Conservation (phyloP, 306 rosid species). For the Trichosanthes cucumerina region DNA sequence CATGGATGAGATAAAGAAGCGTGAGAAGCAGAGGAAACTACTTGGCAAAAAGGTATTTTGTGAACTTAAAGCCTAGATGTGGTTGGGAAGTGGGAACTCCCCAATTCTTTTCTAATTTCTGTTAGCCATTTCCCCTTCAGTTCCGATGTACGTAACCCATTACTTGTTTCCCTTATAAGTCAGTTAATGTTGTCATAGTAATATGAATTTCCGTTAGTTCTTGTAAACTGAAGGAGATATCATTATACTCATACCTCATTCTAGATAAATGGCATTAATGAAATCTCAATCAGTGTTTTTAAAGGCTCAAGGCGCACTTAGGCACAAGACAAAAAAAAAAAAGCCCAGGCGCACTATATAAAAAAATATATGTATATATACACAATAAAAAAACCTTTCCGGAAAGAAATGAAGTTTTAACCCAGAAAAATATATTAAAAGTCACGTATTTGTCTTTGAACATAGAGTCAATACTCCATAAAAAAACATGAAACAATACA, state of each 20-base stretch:
- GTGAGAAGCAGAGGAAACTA: slow-evolving; percentile 74
- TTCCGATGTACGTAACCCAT: not conserved
- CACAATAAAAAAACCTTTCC: too few species aligned
- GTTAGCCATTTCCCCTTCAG: not conserved
- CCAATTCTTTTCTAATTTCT: not conserved
- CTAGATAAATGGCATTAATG: not conserved
- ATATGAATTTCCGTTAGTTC: not conserved
- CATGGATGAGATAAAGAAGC: slow-evolving; percentile 83
- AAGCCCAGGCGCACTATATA: too few species aligned
- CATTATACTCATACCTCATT: not conserved
- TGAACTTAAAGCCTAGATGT: not conserved
- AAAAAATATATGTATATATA: too few species aligned
- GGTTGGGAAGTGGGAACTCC: not conserved
- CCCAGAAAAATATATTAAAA: too few species aligned
- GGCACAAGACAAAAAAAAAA: too few species aligned
- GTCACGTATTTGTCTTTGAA: too few species aligned
- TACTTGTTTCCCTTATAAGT: not conserved
- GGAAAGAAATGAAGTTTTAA: too few species aligned
- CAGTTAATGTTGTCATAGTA: not conserved
- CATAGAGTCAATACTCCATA: too few species aligned
- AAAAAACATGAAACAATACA: too few species aligned
- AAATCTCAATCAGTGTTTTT: too few species aligned
- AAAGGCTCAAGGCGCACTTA: too few species aligned
- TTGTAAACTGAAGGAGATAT: not conserved
- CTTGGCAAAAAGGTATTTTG: slow-evolving; percentile 61